phyloP scores from a whole-genome alignment of 345 rosid genomes.

The Eucalyptus paniculata region DNA sequence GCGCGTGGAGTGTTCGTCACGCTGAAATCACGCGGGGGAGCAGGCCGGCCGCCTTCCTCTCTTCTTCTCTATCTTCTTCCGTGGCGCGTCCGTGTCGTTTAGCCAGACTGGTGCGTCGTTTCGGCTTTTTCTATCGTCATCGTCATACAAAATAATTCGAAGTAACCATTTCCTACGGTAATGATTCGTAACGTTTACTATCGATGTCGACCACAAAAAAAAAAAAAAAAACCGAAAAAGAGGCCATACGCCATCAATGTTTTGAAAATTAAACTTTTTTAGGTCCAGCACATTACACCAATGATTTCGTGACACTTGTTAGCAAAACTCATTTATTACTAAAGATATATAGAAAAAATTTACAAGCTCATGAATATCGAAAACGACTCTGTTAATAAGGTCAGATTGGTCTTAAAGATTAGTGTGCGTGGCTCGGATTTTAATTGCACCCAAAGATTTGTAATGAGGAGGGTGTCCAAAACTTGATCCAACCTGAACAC shows the following conservation, averaged over 20 bases:
- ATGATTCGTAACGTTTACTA: background rate
- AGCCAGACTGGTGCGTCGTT: background rate
- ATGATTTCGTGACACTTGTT: background rate
- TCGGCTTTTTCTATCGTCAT: background rate
- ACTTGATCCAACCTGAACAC: accelerated
- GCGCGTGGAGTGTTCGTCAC: background rate
- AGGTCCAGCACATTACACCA: no score
- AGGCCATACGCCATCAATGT: background rate
- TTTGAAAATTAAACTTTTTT: background rate
- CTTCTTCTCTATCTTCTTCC: background rate
- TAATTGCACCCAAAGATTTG: background rate
- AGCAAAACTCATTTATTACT: background rate
- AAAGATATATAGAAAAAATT: no score
- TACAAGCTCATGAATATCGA: background rate
- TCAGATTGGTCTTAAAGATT: background rate
- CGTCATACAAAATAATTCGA: background rate
- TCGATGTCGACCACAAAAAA: no score
- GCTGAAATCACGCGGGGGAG: background rate
- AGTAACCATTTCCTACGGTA: background rate
- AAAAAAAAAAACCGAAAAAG: no score
- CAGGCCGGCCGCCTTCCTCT: background rate
- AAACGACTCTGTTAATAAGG: accelerated
- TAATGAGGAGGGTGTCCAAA: accelerated
- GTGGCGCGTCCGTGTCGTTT: background rate
- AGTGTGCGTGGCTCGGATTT: accelerated